Evolutionary conservation across 1,139 yeast genomes (phyloP), one percentile per base, ranked within the genome.

Genomic region (Suhomyces choctaworum): DNA sequence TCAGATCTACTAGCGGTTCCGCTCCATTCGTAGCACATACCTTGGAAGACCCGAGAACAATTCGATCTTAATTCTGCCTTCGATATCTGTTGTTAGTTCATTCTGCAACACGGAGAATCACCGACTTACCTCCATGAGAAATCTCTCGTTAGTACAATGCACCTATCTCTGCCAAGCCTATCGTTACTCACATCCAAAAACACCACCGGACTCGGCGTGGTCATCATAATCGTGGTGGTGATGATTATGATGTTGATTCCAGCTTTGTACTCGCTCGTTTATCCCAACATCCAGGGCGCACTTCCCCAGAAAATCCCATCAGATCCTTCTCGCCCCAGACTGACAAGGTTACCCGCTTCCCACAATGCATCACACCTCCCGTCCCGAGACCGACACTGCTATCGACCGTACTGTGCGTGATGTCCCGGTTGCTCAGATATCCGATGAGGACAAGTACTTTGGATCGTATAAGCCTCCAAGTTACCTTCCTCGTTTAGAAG

Each of bases 401-500:
- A 85, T 90, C 28, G 95, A 89, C 57, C 70, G 96, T 35, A 56
- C 75, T 1, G 71, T 81, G 4, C 88, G 86, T 3, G 87, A 80
- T 40, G 81, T 82, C 54, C 94, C 94, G 0, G 84, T 86, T 2
- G 96, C 97, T 0, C 75, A 78, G 36, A 61, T 73, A 5, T 62
- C 69, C 6, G 96, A 86, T 46, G 97, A 89, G 54, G 86, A 82
- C 42, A 64, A 65, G 34, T 90, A 87, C 60, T 90, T 90, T 62
- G 66, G 69, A 31, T 66, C 76, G 32, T 90, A 87, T 54, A 73
- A 71, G 3, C 78, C 88, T 4, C 98, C 98, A 5, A 54, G 69
- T 1, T 89, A 92, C 56, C 67, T 92, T 28, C 73, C 74, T 1
- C 80, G 80, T 37, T 64, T 90, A 28, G 72, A 76, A 32, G 47